A percentile compares a stretch with the other conserved stretches of the same genome.
Conservation (phyloP, 169 alveolate species). For the Amoebophrya sp. region DNA sequence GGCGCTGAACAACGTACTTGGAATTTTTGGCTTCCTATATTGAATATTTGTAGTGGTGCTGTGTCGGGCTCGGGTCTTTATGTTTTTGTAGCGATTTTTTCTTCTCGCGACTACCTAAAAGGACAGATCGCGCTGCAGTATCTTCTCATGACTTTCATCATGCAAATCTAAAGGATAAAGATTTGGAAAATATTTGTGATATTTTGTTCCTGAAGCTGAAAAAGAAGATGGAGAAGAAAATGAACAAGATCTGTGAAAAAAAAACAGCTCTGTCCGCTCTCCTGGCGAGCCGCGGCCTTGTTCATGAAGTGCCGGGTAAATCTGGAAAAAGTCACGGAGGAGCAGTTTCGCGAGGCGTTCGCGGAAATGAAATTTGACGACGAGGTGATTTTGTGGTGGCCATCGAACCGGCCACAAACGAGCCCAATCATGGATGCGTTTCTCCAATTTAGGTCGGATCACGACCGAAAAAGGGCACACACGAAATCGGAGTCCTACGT, state of each 20-base stretch:
- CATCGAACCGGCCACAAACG: background rate
- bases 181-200: too few species aligned
- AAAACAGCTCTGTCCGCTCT: background rate
- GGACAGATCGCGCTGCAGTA: too few species aligned
- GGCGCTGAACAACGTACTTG: background rate
- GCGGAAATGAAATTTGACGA: background rate
- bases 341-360: background rate
- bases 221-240: background rate
- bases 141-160: too few species aligned
- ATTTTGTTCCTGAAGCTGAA: too few species aligned
- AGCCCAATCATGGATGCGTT: background rate
- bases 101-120: too few species aligned
- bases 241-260: too few species aligned
- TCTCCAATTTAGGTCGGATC: background rate
- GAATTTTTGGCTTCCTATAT: too few species aligned
- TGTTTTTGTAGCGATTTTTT: too few species aligned
- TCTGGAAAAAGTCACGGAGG: background rate
- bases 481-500: background rate
- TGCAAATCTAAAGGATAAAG: too few species aligned
- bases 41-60: too few species aligned
- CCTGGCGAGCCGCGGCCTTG: background rate
- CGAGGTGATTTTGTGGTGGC: background rate
- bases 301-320: slow-evolving; percentile 15
- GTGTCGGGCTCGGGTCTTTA: too few species aligned
- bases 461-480: background rate